A percentile compares a stretch with the other conserved stretches of the same genome.
These are phyloP conservation scores for Pontederia crassipes DNA, from an alignment of 176 grass and related monocot species.

Conservation along the genomic window DNA sequence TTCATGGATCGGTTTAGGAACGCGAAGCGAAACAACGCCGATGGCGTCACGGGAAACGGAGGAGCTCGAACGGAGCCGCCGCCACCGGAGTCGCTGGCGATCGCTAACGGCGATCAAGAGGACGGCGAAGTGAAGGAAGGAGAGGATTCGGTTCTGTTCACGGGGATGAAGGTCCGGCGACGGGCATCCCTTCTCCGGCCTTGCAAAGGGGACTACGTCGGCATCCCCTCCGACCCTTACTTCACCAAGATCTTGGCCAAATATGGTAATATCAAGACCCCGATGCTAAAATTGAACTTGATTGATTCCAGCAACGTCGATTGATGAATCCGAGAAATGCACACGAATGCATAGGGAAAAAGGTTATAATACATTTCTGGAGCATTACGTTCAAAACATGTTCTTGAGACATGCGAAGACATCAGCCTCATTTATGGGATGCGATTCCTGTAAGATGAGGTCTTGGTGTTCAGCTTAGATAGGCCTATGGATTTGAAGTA, in stretches of 20 bases:
- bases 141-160: conserved; percentile 30
- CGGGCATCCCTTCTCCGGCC: conserved; percentile 45
- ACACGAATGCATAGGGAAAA: neutral
- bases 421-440: no score
- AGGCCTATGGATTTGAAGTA: no score
- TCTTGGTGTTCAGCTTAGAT: no score
- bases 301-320: neutral
- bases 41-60: conserved; percentile 14
- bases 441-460: no score
- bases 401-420: no score
- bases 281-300: neutral
- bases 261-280: conserved; percentile 33
- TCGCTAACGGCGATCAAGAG: neutral
- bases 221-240: conserved; percentile 56
- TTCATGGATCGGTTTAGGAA: conserved; percentile 67
- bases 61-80: neutral
- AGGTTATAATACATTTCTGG: no score
- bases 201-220: conserved; percentile 82
- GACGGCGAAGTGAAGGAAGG: conserved; percentile 10
- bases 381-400: no score
- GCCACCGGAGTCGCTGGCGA: neutral
- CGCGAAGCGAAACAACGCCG: conserved; percentile 41
- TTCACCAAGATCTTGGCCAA: conserved; percentile 79
- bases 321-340: neutral
- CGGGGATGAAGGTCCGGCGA: conserved; percentile 58